Conservation (phyloP, 1,284 basidiomycete species). For the Sporisorium exsertum region DNA sequence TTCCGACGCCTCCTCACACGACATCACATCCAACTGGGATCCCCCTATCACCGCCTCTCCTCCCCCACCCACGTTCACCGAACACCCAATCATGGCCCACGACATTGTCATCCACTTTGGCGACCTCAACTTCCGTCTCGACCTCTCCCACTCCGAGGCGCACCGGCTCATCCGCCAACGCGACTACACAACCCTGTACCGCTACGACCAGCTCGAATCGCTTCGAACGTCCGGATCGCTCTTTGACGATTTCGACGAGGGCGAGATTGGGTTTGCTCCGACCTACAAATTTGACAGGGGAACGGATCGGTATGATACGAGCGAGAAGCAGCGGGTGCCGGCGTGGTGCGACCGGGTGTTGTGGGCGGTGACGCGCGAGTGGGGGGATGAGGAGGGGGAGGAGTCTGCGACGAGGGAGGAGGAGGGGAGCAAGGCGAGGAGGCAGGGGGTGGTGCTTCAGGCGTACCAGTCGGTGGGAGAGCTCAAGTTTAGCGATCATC, state of each 20-base stretch:
- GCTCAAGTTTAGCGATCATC: constrained; percentile 50
- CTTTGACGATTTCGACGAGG: constrained; percentile 88
- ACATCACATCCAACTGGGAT: not conserved
- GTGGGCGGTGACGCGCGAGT: constrained; percentile 69
- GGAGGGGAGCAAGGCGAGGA: constrained; percentile 5
- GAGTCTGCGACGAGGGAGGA: not conserved
- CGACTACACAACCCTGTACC: constrained; percentile 73
- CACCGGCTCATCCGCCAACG: constrained; percentile 70
- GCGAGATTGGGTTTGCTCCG: constrained; percentile 84
- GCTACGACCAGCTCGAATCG: constrained; percentile 74
- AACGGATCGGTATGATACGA: constrained; percentile 88
- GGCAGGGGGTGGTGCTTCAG: constrained; percentile 34
- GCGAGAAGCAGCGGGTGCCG: constrained; percentile 94
- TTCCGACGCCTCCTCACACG: not conserved
- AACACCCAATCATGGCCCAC: constrained; percentile 37
- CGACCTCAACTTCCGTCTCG: constrained; percentile 93
- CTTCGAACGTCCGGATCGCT: constrained; percentile 69
- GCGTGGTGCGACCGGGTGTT: constrained; percentile 87
- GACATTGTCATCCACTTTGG: constrained; percentile 86
- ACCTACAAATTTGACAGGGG: constrained; percentile 85
- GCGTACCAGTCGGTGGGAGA: constrained; percentile 30
- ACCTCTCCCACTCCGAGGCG: constrained; percentile 84
- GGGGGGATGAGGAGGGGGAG: constrained; percentile 10
- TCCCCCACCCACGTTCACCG: constrained; percentile 4
- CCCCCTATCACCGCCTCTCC: not conserved